Conservation (phyloP, 169 alveolate species). For the Plasmodium cynomolgi region DNA sequence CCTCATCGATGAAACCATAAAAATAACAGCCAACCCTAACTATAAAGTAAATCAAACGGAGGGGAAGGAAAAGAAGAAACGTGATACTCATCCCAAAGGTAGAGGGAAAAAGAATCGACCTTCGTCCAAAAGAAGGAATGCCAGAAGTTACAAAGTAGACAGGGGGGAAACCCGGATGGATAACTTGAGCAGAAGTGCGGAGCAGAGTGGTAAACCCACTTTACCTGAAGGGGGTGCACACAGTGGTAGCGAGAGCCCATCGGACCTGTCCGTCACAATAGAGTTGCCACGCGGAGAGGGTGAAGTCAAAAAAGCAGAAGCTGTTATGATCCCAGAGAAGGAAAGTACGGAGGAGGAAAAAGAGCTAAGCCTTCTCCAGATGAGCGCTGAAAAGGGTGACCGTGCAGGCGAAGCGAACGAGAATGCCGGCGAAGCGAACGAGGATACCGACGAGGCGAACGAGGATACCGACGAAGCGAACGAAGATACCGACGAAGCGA, state of each 20-base stretch:
- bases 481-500: neutral
- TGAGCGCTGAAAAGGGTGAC: neutral
- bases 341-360: neutral
- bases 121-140: neutral
- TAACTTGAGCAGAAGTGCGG: neutral
- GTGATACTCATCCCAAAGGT: neutral
- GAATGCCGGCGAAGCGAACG: neutral
- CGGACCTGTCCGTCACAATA: constrained; percentile 12
- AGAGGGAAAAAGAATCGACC: neutral
- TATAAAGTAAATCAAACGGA: neutral
- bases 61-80: neutral
- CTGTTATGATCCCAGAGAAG: neutral
- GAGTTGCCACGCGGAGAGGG: constrained; percentile 6
- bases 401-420: neutral
- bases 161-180: neutral
- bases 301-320: neutral
- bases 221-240: neutral
- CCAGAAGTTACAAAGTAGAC: neutral
- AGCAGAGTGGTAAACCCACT: neutral
- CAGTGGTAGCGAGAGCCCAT: neutral
- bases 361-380: neutral
- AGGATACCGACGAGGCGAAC: neutral
- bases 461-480: neutral
- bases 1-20: constrained; percentile 21
- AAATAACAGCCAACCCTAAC: constrained; percentile 17